Percentiles rank a stretch among this genome's conserved stretches.
phyloP scores from a whole-genome alignment of 305 asterid species.

The Caryopteris hybrid region DNA sequence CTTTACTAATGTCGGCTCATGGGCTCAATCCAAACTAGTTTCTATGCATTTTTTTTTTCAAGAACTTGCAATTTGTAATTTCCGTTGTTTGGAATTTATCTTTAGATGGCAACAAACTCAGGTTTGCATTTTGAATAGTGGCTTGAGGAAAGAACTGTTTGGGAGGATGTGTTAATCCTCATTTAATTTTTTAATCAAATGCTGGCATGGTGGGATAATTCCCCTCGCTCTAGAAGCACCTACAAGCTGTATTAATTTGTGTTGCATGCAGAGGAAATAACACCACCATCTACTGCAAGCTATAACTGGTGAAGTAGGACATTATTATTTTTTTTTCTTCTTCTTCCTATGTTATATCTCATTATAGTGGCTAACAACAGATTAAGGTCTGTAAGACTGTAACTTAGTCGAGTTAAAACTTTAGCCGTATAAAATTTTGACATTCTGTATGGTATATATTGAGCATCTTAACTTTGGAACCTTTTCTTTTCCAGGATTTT shows the following conservation, averaged over 20 bases:
- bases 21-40: background rate
- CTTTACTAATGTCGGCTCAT: background rate
- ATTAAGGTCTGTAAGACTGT: constrained; percentile 9
- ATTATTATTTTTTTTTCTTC: background rate
- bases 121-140: constrained; percentile 11
- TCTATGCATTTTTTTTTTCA: background rate
- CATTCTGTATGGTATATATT: constrained; percentile 16
- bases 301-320: background rate
- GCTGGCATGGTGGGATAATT: constrained; percentile 4
- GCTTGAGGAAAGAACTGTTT: background rate
- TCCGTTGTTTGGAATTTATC: constrained; percentile 7
- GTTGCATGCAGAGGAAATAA: constrained; percentile 8
- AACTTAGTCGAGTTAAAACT: background rate
- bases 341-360: background rate
- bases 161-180: constrained; percentile 13
- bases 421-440: background rate
- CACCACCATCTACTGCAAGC: constrained; percentile 7
- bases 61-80: background rate
- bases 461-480: constrained; percentile 29
- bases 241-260: background rate
- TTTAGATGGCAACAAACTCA: background rate
- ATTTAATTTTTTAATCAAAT: background rate
- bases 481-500: constrained; percentile 31
- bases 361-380: constrained; percentile 22
- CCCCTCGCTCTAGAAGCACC: constrained; percentile 4